These are phyloP conservation scores for Xerocomus minutiporus DNA, from an alignment of 1,284 basidiomycete genomes.

Conservation along the genomic window DNA sequence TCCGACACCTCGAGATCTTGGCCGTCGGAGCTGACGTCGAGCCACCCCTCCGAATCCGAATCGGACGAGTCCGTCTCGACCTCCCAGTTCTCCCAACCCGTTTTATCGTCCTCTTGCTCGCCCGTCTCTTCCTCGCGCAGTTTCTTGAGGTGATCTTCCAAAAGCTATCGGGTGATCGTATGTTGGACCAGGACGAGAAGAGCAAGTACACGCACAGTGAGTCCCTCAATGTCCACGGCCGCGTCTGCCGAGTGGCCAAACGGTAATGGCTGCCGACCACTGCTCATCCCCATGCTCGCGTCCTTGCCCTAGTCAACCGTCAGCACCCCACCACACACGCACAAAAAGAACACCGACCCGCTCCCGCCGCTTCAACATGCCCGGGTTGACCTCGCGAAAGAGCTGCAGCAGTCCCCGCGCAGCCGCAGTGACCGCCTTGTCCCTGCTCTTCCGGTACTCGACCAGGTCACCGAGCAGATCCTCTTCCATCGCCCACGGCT, in stretches of 20 bases:
- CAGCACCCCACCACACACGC: neutral
- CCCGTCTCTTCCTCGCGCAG: conserved; percentile 64
- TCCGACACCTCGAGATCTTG: conserved; percentile 77
- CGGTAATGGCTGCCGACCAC: conserved; percentile 62
- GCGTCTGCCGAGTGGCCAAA: conserved; percentile 78
- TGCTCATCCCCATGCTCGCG: conserved; percentile 67
- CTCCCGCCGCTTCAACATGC: conserved; percentile 86
- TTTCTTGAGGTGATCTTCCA: conserved; percentile 81
- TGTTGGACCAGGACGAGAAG: neutral
- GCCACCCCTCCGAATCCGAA: conserved; percentile 77
- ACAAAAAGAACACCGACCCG: conserved; percentile 46
- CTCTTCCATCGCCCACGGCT: conserved; percentile 96
- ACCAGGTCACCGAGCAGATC: conserved; percentile 90
- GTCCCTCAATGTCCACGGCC: conserved; percentile 86
- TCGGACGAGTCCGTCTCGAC: conserved; percentile 67
- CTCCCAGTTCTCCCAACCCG: conserved; percentile 90
- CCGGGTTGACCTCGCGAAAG: conserved; percentile 96
- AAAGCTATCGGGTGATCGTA: conserved; percentile 47
- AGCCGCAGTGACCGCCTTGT: conserved; percentile 90
- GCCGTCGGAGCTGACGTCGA: conserved; percentile 75
- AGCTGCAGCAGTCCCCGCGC: conserved; percentile 85
- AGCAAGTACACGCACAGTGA: conserved; percentile 52
- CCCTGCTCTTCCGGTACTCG: conserved; percentile 92
- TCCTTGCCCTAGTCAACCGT: conserved; percentile 66
- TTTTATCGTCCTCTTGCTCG: conserved; percentile 59